Conservation (phyloP, 2,329 filamentous ascomycete species). For the Cladosporium halotolerans region DNA sequence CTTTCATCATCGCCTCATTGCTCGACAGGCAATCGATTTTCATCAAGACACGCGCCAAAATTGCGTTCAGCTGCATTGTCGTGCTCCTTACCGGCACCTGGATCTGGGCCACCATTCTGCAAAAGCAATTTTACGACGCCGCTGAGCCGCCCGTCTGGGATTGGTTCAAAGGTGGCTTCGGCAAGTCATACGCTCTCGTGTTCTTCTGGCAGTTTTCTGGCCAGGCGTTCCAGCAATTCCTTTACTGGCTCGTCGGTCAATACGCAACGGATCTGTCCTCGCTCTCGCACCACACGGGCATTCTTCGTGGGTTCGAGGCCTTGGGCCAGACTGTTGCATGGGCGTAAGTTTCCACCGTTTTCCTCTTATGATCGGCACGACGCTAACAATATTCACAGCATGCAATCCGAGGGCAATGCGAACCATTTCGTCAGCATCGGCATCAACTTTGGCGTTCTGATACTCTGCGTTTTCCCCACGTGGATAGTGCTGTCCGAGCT, state of each 20-base stretch:
- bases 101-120: constrained; percentile 32
- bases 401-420: constrained; percentile 32
- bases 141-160: constrained; percentile 26
- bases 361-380: too few species aligned
- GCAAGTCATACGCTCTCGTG: constrained; percentile 27
- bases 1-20: constrained; percentile 30
- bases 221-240: constrained; percentile 33
- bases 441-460: constrained; percentile 30
- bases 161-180: constrained; percentile 31
- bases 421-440: constrained; percentile 34
- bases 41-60: constrained; percentile 29
- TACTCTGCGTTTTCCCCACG: constrained; percentile 28
- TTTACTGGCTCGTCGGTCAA: constrained; percentile 34
- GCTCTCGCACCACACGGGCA: constrained; percentile 31
- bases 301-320: constrained; percentile 31
- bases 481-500: constrained; percentile 31
- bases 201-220: constrained; percentile 28
- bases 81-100: constrained; percentile 29
- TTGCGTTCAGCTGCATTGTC: constrained; percentile 27
- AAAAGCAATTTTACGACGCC: constrained; percentile 26
- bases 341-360: constrained; percentile 27
- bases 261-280: constrained; percentile 30
- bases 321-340: constrained; percentile 32
- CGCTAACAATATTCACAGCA: constrained; percentile 20
- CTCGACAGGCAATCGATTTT: constrained; percentile 30